Conservation (phyloP, 495 filamentous ascomycete species). For the Diplogelasinospora grovesii region DNA sequence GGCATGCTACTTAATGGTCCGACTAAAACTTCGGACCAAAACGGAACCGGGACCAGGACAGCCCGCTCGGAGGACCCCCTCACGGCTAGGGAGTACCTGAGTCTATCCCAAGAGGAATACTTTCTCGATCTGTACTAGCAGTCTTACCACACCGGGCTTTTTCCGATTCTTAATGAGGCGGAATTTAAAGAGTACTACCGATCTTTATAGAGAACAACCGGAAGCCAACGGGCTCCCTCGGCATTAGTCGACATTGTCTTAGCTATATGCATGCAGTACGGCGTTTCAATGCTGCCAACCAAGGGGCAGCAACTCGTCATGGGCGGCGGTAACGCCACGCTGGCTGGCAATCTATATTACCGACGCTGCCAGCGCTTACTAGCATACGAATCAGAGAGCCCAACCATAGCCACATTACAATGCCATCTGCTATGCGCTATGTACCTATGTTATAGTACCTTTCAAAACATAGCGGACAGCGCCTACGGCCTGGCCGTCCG, state of each 20-base stretch:
- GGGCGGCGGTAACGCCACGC: constrained; percentile 29
- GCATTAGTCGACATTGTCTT: constrained; percentile 50
- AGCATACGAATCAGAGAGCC: constrained; percentile 40
- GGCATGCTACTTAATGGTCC: background rate
- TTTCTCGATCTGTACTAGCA: constrained; percentile 46
- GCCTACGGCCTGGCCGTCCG: constrained; percentile 36
- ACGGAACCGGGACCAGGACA: too few species aligned
- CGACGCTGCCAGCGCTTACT: constrained; percentile 41
- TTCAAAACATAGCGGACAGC: constrained; percentile 44
- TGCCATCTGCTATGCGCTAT: constrained; percentile 51
- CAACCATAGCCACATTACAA: constrained; percentile 45
- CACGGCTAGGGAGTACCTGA: constrained; percentile 11
- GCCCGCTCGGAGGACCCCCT: too few species aligned
- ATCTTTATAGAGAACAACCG: constrained; percentile 36
- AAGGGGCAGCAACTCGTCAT: constrained; percentile 7
- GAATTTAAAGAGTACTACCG: constrained; percentile 43
- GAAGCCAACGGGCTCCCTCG: constrained; percentile 35
- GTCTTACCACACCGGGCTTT: constrained; percentile 34
- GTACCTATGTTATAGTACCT: constrained; percentile 51
- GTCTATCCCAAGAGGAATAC: constrained; percentile 40
- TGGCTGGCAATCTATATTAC: constrained; percentile 16
- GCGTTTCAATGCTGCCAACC: constrained; percentile 22
- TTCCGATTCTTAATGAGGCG: constrained; percentile 39
- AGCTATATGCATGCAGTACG: constrained; percentile 50
- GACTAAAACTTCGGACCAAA: background rate